Percentiles rank a stretch among this genome's conserved stretches.
Conservation (phyloP, 2,329 filamentous ascomycete genomes). For the Exophiala spinifera region DNA sequence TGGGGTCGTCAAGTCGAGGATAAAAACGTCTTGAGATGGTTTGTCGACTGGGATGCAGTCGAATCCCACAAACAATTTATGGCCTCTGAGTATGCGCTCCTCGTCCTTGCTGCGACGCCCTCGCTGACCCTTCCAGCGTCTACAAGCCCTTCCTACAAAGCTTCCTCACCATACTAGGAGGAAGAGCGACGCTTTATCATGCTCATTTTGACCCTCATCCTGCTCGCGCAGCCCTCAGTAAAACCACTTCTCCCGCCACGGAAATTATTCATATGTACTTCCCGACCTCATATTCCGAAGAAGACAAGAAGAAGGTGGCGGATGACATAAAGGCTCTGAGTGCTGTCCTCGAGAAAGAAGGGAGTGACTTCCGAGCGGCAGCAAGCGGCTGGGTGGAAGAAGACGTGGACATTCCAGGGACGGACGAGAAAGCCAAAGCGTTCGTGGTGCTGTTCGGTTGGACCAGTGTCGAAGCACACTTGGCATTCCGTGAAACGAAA, state of each 20-base stretch:
- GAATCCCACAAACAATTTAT: slow-evolving; percentile 29
- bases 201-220: slow-evolving; percentile 27
- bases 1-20: slow-evolving; percentile 29
- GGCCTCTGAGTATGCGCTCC: slow-evolving; percentile 11
- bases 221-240: slow-evolving; percentile 20
- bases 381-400: slow-evolving; percentile 30
- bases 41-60: slow-evolving; percentile 30
- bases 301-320: slow-evolving; percentile 17
- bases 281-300: slow-evolving; percentile 13
- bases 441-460: slow-evolving; percentile 37
- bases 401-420: slow-evolving; percentile 33
- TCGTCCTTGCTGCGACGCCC: too few relatives aligned
- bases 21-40: slow-evolving; percentile 21
- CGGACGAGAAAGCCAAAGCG: slow-evolving; percentile 29
- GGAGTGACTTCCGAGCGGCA: slow-evolving; percentile 21
- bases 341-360: slow-evolving; percentile 17
- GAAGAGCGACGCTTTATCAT: slow-evolving; percentile 16
- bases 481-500: slow-evolving; percentile 35
- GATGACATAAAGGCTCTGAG: slow-evolving; percentile 14
- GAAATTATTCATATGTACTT: slow-evolving; percentile 27
- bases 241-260: slow-evolving; percentile 20
- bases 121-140: background rate
- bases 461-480: slow-evolving; percentile 39
- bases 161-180: slow-evolving; percentile 23
- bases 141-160: slow-evolving; percentile 28